phyloP scores from a whole-genome alignment of 208 protist genomes.

The Leishmania turanica region DNA sequence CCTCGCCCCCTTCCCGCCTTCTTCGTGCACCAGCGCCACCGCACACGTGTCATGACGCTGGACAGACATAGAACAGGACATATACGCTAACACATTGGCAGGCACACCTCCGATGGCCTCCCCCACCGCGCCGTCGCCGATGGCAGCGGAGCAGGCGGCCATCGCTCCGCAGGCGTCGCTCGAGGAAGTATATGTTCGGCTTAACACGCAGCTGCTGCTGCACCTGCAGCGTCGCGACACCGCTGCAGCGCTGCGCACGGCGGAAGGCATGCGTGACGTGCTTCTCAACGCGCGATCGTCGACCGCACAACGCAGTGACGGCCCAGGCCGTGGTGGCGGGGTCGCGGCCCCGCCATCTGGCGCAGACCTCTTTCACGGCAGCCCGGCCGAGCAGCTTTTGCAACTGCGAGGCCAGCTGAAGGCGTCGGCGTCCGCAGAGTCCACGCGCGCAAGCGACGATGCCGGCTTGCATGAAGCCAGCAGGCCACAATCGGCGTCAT shows the following conservation, averaged over 20 bases:
- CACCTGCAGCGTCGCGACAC: conserved; percentile 20
- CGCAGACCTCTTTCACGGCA: conserved; percentile 7
- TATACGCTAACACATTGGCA: background rate
- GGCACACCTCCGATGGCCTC: background rate
- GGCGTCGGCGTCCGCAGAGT: background rate
- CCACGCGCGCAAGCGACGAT: background rate
- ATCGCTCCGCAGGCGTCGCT: background rate
- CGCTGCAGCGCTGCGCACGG: conserved; percentile 13
- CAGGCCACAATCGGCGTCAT: background rate
- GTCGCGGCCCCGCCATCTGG: background rate
- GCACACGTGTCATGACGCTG: background rate
- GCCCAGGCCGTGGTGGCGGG: background rate
- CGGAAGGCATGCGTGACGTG: conserved; percentile 5
- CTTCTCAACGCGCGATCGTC: background rate
- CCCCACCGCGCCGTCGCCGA: background rate
- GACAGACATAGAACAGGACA: background rate
- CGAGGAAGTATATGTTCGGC: conserved; percentile 21
- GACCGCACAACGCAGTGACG: background rate
- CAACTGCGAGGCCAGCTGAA: conserved; percentile 1
- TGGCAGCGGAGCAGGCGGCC: background rate
- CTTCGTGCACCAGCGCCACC: background rate
- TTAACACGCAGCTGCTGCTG: conserved; percentile 19
- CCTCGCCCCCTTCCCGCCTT: background rate
- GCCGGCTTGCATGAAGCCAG: background rate
- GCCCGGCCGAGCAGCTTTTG: conserved; percentile 20